A percentile compares a stretch with the other conserved stretches of the same genome.
These are phyloP conservation scores for Sequoia sempervirens DNA, from an alignment of 75 land plant species.

Conservation along the genomic window DNA sequence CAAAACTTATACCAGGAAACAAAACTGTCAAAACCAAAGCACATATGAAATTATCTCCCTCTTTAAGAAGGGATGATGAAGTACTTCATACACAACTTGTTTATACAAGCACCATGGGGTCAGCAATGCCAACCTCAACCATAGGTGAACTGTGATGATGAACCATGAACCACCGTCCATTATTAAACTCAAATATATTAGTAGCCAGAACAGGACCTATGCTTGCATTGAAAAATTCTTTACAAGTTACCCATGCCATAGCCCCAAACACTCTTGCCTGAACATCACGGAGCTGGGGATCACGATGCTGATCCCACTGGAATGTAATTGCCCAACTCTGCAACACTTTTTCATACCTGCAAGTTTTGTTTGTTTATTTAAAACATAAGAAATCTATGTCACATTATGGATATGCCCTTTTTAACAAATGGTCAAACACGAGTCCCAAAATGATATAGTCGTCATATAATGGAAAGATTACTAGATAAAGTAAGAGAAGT, in stretches of 20 bases:
- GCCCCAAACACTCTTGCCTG: constrained; percentile 26
- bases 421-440: not conserved
- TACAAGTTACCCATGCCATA: constrained; percentile 31
- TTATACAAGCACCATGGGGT: not conserved
- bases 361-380: constrained; percentile 4
- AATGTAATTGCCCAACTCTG: constrained; percentile 27
- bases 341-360: constrained; percentile 27
- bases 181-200: constrained; percentile 30
- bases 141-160: constrained; percentile 14
- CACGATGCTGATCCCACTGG: constrained; percentile 23
- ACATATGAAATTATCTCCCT: not conserved
- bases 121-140: not conserved
- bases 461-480: not conserved
- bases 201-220: constrained; percentile 20
- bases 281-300: constrained; percentile 21
- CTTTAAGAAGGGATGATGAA: not conserved
- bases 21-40: not conserved
- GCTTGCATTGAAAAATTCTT: constrained; percentile 26
- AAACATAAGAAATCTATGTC: not conserved
- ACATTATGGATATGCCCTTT: not conserved
- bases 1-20: not conserved
- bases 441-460: not conserved
- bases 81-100: not conserved
- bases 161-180: constrained; percentile 27
- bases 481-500: not conserved